Evolutionary conservation across 2,329 filamentous ascomycete genomes (phyloP).

Genomic region (Alternaria conjuncta): DNA sequence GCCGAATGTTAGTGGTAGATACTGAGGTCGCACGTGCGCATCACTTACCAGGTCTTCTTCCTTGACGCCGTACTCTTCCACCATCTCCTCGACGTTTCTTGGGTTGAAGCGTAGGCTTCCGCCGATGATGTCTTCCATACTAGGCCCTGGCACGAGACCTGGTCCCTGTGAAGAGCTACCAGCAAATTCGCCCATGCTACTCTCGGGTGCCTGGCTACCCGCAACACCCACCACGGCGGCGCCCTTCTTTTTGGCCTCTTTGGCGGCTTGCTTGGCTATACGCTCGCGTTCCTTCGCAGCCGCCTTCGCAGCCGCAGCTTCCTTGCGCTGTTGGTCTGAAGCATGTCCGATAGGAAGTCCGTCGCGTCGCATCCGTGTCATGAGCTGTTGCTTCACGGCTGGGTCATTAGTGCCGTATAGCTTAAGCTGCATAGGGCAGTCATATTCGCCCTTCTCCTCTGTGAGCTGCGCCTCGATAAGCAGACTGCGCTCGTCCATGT

Average conservation of each 20-base stretch:
- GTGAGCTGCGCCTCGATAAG: conserved; percentile 72
- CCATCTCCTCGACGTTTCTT: conserved; percentile 67
- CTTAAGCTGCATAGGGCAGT: conserved; percentile 74
- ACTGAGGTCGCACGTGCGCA: not conserved
- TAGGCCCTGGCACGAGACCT: conserved; percentile 48
- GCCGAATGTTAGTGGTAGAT: conserved; percentile 13
- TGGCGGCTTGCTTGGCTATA: conserved; percentile 48
- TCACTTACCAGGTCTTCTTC: conserved; percentile 66
- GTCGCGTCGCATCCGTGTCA: conserved; percentile 67
- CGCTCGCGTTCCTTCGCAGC: conserved; percentile 62
- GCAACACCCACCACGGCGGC: conserved; percentile 29
- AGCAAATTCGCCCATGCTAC: conserved; percentile 33
- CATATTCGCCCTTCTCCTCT: conserved; percentile 69
- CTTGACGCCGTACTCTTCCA: conserved; percentile 73
- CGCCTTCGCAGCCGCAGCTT: conserved; percentile 63
- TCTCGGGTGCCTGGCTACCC: conserved; percentile 28
- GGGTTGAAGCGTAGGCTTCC: conserved; percentile 72
- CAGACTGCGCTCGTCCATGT: conserved; percentile 64
- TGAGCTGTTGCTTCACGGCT: conserved; percentile 60
- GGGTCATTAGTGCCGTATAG: conserved; percentile 72
- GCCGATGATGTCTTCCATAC: conserved; percentile 68
- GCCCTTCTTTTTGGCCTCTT: conserved; percentile 36
- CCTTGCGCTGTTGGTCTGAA: conserved; percentile 56
- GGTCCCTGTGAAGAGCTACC: conserved; percentile 37
- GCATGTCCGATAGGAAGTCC: conserved; percentile 59